These are phyloP conservation scores for Podospora appendiculata DNA, from an alignment of 495 filamentous ascomycete species.

Conservation along the genomic window DNA sequence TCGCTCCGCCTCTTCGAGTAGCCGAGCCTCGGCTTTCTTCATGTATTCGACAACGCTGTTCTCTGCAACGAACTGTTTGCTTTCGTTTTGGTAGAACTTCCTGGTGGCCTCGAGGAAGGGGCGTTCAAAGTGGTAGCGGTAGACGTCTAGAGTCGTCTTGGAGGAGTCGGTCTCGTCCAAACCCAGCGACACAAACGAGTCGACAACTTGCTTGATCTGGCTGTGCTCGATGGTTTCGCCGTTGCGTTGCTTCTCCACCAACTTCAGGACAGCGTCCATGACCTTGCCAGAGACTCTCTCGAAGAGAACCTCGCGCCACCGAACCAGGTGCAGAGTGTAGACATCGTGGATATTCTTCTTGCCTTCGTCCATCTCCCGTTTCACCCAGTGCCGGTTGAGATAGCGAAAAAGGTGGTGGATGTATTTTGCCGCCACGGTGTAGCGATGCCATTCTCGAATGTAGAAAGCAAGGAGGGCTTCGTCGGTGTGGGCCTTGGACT, in stretches of 20 bases:
- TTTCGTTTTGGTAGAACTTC: slow-evolving; percentile 84
- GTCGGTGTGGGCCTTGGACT: slow-evolving; percentile 71
- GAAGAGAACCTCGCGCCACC: slow-evolving; percentile 92
- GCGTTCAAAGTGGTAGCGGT: slow-evolving; percentile 81
- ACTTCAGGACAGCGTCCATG: slow-evolving; percentile 88
- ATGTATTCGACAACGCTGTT: slow-evolving; percentile 99
- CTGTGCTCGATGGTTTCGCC: slow-evolving; percentile 96
- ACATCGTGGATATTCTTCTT: slow-evolving; percentile 99
- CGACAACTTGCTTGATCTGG: slow-evolving; percentile 95
- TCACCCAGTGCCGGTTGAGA: slow-evolving; percentile 98
- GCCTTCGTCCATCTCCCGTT: slow-evolving; percentile 96
- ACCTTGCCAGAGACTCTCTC: slow-evolving; percentile 72
- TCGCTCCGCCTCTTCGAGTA: slow-evolving; percentile 90
- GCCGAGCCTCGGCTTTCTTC: slow-evolving; percentile 95
- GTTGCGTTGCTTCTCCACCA: slow-evolving; percentile 96
- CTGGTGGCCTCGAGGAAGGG: slow-evolving; percentile 85
- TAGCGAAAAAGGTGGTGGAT: slow-evolving; percentile 96
- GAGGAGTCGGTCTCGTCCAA: slow-evolving; percentile 88
- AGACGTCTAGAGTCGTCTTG: slow-evolving; percentile 93
- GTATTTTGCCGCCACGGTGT: slow-evolving; percentile 91
- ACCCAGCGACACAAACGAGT: slow-evolving; percentile 92
- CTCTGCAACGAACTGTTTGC: slow-evolving; percentile 86
- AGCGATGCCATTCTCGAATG: slow-evolving; percentile 92
- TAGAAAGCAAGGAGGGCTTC: slow-evolving; percentile 93
- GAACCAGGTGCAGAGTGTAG: slow-evolving; percentile 91